Percentiles rank a stretch among this genome's conserved stretches.
These are phyloP conservation scores for Sugiyamaella mastotermitis DNA, from an alignment of 805 yeast genomes.

Conservation along the genomic window DNA sequence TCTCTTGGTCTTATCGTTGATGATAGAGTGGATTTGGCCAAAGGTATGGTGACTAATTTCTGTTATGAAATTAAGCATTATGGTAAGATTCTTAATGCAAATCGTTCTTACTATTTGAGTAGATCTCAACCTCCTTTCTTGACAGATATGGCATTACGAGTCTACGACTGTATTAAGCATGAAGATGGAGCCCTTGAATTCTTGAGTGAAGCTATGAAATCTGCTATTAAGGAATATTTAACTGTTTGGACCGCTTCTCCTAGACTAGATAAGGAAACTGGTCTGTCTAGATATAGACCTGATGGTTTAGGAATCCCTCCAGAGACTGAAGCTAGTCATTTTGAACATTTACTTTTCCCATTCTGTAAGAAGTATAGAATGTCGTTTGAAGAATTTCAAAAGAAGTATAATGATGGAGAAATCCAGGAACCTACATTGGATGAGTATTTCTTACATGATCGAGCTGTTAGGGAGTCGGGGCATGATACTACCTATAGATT, in stretches of 20 bases:
- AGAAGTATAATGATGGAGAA: conserved; percentile 59
- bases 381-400: conserved; percentile 56
- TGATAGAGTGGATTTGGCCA: conserved; percentile 60
- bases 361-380: conserved; percentile 58
- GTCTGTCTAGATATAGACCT: conserved; percentile 85
- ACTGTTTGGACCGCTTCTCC: conserved; percentile 76
- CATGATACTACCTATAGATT: conserved; percentile 91
- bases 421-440: conserved; percentile 78
- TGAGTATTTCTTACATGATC: conserved; percentile 81
- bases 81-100: conserved; percentile 91
- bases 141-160: conserved; percentile 81
- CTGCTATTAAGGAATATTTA: conserved; percentile 83
- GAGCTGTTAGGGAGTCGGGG: conserved; percentile 94
- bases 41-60: conserved; percentile 89
- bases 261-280: conserved; percentile 64
- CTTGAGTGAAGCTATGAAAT: conserved; percentile 54
- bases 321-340: conserved; percentile 90
- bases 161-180: conserved; percentile 48
- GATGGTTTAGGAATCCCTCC: conserved; percentile 93
- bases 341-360: conserved; percentile 61
- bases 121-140: conserved; percentile 96
- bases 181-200: conserved; percentile 37
- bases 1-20: conserved; percentile 73
- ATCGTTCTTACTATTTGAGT: conserved; percentile 82
- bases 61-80: conserved; percentile 84